Percentiles rank a stretch among this genome's conserved stretches.
phyloP scores from a whole-genome alignment of 495 filamentous ascomycete genomes.

The Penicillium bialowiezense region DNA sequence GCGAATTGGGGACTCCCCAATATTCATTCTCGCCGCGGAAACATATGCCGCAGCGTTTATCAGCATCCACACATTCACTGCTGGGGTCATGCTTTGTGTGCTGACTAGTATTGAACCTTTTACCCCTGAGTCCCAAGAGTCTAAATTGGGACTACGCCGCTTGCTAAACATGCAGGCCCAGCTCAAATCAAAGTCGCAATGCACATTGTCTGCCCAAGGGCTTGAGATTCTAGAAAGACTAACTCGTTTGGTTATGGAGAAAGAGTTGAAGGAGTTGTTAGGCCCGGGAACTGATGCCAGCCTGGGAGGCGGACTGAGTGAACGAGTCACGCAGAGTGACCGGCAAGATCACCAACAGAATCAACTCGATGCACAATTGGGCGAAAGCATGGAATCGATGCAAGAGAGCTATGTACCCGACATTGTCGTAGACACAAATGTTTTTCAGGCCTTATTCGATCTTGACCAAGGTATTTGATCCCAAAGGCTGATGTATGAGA shows the following conservation, averaged over 20 bases:
- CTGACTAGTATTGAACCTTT: slow-evolving; percentile 27
- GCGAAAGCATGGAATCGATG: too few relatives aligned
- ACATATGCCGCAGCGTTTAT: slow-evolving; percentile 32
- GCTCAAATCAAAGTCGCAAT: slow-evolving; percentile 11
- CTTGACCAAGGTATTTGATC: too few relatives aligned
- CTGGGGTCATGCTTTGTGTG: slow-evolving; percentile 24
- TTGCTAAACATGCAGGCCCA: slow-evolving; percentile 21
- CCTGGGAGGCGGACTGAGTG: background rate
- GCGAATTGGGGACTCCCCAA: slow-evolving; percentile 4
- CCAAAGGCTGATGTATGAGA: too few relatives aligned
- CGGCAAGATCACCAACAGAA: too few relatives aligned
- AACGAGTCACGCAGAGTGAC: too few relatives aligned
- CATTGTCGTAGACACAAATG: too few relatives aligned
- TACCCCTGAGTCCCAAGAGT: slow-evolving; percentile 8
- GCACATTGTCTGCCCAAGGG: slow-evolving; percentile 18
- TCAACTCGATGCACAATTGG: too few relatives aligned
- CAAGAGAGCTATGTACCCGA: too few relatives aligned
- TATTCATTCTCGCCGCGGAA: slow-evolving; percentile 20
- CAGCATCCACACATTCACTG: slow-evolving; percentile 31
- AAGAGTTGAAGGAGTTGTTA: slow-evolving; percentile 27
- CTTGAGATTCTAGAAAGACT: slow-evolving; percentile 25
- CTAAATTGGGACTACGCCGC: slow-evolving; percentile 20
- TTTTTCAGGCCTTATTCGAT: too few relatives aligned
- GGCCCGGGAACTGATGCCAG: background rate
- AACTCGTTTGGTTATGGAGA: slow-evolving; percentile 26